A percentile compares a stretch with the other conserved stretches of the same genome.
Evolutionary conservation across 768 basidiomycete species (phyloP).

Genomic region (Antrodiella citrinella): DNA sequence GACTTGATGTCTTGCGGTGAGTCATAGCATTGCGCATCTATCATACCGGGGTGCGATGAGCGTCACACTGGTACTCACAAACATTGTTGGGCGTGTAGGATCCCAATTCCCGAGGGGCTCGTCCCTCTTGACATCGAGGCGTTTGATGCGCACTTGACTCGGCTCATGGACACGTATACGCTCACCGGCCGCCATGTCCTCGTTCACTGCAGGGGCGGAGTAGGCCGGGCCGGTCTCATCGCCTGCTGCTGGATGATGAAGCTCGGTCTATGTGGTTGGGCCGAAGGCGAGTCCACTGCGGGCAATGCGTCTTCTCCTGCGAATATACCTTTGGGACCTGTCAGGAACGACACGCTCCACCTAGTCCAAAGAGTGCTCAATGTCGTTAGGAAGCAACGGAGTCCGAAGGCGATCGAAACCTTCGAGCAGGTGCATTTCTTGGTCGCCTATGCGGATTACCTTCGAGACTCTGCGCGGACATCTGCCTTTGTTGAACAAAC

Average conservation of each 20-base stretch:
- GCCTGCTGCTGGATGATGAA: conserved; percentile 91
- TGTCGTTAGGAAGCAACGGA: conserved; percentile 67
- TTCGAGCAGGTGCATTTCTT: conserved; percentile 87
- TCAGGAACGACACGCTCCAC: conserved; percentile 43
- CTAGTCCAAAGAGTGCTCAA: conserved; percentile 68
- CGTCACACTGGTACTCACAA: conserved; percentile 1
- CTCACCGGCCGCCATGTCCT: conserved; percentile 63
- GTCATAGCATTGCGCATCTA: conserved; percentile 7
- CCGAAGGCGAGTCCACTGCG: conserved; percentile 18
- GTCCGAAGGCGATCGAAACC: conserved; percentile 88
- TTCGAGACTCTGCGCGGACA: too few relatives aligned
- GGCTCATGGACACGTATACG: conserved; percentile 65
- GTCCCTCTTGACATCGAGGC: conserved; percentile 51
- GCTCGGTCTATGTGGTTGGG: conserved; percentile 81
- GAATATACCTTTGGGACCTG: too few relatives aligned
- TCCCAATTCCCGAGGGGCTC: conserved; percentile 88
- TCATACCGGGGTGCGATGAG: too few relatives aligned
- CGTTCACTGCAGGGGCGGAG: conserved; percentile 90
- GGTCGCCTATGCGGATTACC: conserved; percentile 64
- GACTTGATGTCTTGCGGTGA: conserved; percentile 76
- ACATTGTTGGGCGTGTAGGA: conserved; percentile 30
- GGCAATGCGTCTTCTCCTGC: neutral
- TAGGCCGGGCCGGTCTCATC: conserved; percentile 87
- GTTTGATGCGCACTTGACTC: conserved; percentile 59
- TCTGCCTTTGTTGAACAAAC: too few relatives aligned